Evolutionary conservation across 2,329 filamentous ascomycete species (phyloP).

Genomic region (Phialophora expanda): DNA sequence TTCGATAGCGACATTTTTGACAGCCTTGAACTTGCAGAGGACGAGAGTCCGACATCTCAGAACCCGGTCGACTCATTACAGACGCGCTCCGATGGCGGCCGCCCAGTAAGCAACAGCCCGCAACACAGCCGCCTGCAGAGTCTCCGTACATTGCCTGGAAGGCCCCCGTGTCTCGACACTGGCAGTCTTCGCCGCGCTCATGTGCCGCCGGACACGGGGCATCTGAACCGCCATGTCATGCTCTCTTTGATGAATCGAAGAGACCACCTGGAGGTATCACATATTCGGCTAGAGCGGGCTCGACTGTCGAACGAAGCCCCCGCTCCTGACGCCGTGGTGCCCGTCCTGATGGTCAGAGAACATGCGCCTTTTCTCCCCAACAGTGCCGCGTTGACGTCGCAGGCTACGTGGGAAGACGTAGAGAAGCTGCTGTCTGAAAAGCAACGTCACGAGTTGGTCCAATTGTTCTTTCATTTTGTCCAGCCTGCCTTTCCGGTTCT

Average conservation of each 20-base stretch:
- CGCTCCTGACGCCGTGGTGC: not conserved
- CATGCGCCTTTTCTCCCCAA: slow-evolving; percentile 7
- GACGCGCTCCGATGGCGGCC: slow-evolving; percentile 9
- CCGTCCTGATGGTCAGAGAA: slow-evolving; percentile 15
- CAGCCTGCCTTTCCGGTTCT: slow-evolving; percentile 84
- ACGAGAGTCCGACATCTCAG: slow-evolving; percentile 15
- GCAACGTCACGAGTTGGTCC: slow-evolving; percentile 18
- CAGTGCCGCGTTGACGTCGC: not conserved
- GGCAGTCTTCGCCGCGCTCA: slow-evolving; percentile 17
- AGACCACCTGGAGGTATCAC: slow-evolving; percentile 16
- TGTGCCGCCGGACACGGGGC: slow-evolving; percentile 21
- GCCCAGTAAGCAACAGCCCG: slow-evolving; percentile 13
- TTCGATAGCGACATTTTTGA: slow-evolving; percentile 26
- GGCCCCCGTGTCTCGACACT: not conserved
- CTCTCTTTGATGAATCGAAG: not conserved
- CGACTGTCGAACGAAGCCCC: not conserved
- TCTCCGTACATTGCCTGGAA: not conserved
- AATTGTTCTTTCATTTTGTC: slow-evolving; percentile 76
- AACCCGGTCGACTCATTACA: slow-evolving; percentile 4
- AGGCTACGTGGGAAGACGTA: slow-evolving; percentile 12
- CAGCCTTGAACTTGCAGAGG: slow-evolving; percentile 17
- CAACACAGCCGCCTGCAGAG: slow-evolving; percentile 8
- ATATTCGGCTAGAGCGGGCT: slow-evolving; percentile 6
- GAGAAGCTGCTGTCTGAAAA: slow-evolving; percentile 19
- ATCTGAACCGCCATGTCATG: slow-evolving; percentile 21